Conservation (phyloP, 2,329 filamentous ascomycete species). For the Pseudocercospora fuligena region DNA sequence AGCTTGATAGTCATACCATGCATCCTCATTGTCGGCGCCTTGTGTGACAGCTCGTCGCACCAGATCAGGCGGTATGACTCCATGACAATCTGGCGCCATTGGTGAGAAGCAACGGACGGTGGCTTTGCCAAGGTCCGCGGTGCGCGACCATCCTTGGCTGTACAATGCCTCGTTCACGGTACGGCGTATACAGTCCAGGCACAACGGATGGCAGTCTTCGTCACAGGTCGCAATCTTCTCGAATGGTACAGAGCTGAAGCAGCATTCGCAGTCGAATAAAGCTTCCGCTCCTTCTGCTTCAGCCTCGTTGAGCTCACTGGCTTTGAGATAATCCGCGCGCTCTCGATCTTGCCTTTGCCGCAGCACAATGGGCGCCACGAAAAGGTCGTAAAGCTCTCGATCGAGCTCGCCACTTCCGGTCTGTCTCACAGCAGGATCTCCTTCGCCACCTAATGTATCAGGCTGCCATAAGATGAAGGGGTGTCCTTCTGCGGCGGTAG, state of each 20-base stretch:
- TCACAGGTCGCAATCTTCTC: constrained; percentile 77
- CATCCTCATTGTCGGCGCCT: constrained; percentile 71
- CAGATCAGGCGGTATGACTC: constrained; percentile 71
- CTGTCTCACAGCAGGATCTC: constrained; percentile 65
- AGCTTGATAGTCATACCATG: constrained; percentile 76
- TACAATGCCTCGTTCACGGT: constrained; percentile 87
- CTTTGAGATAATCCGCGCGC: constrained; percentile 47
- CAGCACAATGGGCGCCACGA: constrained; percentile 50
- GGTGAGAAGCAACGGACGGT: constrained; percentile 85
- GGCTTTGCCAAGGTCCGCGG: constrained; percentile 71
- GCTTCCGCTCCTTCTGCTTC: constrained; percentile 54
- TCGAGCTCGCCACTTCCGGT: constrained; percentile 66
- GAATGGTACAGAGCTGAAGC: constrained; percentile 72
- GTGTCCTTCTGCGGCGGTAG: constrained; percentile 56
- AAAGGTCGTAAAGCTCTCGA: constrained; percentile 52
- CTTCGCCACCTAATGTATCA: constrained; percentile 46
- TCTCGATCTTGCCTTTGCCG: constrained; percentile 47
- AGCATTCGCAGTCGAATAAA: constrained; percentile 75
- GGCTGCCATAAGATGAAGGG: constrained; percentile 67
- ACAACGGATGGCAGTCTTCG: constrained; percentile 71
- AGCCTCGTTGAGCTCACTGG: constrained; percentile 52
- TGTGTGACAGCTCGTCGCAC: constrained; percentile 74
- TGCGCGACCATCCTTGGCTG: constrained; percentile 87
- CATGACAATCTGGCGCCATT: constrained; percentile 67
- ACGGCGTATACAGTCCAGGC: constrained; percentile 80